Evolutionary conservation across 176 grass and related monocot genomes (phyloP), one percentile per base, ranked within the genome.

Genomic region (Miscanthus lutarioriparius): DNA sequence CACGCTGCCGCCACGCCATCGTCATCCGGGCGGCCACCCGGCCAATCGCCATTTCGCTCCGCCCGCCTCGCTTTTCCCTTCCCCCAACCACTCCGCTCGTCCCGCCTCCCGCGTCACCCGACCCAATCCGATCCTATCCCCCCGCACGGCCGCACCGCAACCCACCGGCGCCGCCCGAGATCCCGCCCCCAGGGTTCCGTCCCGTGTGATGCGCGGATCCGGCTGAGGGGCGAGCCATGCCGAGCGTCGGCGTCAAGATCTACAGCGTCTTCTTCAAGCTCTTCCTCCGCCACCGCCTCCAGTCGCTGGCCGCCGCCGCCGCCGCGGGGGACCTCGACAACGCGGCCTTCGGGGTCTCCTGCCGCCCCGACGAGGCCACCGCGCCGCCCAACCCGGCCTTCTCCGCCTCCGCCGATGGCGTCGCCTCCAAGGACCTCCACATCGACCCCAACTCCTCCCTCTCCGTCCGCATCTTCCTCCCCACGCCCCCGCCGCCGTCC

Each of bases 211-310:
- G 89, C 63, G 85, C 61, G 70, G 85, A 91, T 87, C 89, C 81
- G 66, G 70, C 78, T 78, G 87, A 79, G 69, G 64, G 73, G 82
- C 44, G 64, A 83, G 84, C 73, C 86, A 97, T 97, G 92, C 95
- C 95, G 84, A 87, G 88, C 74, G 86, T 97, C 77, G 95, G 86
- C 68, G 95, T 97, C 68, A 92, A 97, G 86, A 87, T 97, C 79
- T 97, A 97, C 90, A 97, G 95, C 84, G 92, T 97, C 64, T 97
- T 97, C 92, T 97, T 97, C 92, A 97, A 97, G 90, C 78, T 97
- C 26, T 82, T 94, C 16, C 80, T 97, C 27, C 93, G 91, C 78
- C 95, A 94, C 90, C 90, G 90, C 74, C 92, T 97, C 54, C 92
- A 97, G 64, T 77, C 90, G 17, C 93, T 95, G 67, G 58, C 82